Base-by-base conservation (phyloP, 495 filamentous ascomycete genomes). In the Tuber borchii region DNA sequence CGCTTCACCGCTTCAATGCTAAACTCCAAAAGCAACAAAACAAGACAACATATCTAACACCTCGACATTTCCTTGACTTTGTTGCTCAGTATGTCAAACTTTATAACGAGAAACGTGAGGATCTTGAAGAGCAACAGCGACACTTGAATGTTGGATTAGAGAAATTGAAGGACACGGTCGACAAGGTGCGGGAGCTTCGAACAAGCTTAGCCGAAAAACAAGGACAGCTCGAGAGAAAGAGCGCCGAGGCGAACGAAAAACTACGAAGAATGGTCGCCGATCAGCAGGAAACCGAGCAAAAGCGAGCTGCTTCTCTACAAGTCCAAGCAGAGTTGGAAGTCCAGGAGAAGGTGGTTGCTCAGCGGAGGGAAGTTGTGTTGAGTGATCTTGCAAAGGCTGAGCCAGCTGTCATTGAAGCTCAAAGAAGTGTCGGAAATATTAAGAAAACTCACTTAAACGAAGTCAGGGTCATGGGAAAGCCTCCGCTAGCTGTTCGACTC, bases 131-230 rank as follows among this genome's bases (percentile, higher is more conserved):
- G 82, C 96, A 99, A 83, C 95, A 99, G 81, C 91, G 95, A 45
- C 95, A 99, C 86, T 87, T 99, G 76, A 98, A 99, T 83, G 93
- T 98, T 76, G 95, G 95, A 85, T 88, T 99, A 9, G 95, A 99
- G 85, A 99, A 99, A 83, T 85, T 99, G n/a, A 89, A 93, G 73
- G 96, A 98, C 83, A 99, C 95, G 4, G 95, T 99, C 43, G 94
- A 97, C 85, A 99, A 98, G 86, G 95, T 99, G 73, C 89, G 92
- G 56, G 95, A 98, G 84, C 87, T 99, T 46, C 89, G 95, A 75
- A 90, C 87, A 75, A 97, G 93, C 83, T 88, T 99, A 34, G 94
- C 94, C 19, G 91, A 93, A 80, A 99, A 98, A 88, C 94, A 97
- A 85, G 88, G 86, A 3, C 93, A 99, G 83, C 87, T 99, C 26